Percentiles rank a stretch among this genome's conserved stretches.
Evolutionary conservation across 1,139 yeast species (phyloP).

Genomic region (Geotrichum reessii): DNA sequence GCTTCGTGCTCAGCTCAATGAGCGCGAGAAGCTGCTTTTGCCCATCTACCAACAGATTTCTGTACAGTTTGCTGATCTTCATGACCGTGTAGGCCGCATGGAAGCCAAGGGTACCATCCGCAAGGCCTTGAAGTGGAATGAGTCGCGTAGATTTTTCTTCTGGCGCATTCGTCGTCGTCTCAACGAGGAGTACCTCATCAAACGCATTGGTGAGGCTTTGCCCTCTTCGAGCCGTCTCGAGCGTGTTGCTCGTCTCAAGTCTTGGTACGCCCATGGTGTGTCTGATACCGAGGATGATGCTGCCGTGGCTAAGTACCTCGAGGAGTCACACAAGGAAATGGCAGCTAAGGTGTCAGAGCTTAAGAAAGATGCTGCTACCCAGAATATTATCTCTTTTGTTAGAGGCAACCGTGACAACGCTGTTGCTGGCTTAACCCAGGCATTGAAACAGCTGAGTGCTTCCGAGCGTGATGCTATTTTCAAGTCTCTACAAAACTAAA

Average conservation of each 20-base stretch:
- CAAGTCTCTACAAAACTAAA: constrained; percentile 23
- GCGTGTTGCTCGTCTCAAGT: constrained; percentile 76
- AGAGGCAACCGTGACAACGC: constrained; percentile 47
- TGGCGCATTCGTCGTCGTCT: constrained; percentile 97
- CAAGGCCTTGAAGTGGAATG: constrained; percentile 76
- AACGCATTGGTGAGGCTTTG: constrained; percentile 62
- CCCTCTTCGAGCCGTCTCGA: constrained; percentile 65
- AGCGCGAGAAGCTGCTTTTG: constrained; percentile 71
- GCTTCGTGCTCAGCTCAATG: constrained; percentile 59
- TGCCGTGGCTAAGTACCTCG: constrained; percentile 82
- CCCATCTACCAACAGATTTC: constrained; percentile 91
- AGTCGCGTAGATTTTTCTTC: constrained; percentile 94
- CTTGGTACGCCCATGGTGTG: constrained; percentile 71
- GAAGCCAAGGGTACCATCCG: constrained; percentile 86
- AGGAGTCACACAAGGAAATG: constrained; percentile 62
- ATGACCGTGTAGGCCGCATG: constrained; percentile 97
- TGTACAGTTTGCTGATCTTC: constrained; percentile 94
- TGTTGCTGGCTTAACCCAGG: constrained; percentile 55
- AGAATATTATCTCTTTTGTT: constrained; percentile 23
- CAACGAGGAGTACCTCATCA: constrained; percentile 82
- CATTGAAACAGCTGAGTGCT: constrained; percentile 51
- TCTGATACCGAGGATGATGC: constrained; percentile 68
- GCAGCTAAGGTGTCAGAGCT: constrained; percentile 58
- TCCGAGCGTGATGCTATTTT: constrained; percentile 55
- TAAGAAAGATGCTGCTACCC: constrained; percentile 28